Evolutionary conservation across 164 flowering plant genomes (phyloP).

Genomic region (Magnolia kwangsiensis): DNA sequence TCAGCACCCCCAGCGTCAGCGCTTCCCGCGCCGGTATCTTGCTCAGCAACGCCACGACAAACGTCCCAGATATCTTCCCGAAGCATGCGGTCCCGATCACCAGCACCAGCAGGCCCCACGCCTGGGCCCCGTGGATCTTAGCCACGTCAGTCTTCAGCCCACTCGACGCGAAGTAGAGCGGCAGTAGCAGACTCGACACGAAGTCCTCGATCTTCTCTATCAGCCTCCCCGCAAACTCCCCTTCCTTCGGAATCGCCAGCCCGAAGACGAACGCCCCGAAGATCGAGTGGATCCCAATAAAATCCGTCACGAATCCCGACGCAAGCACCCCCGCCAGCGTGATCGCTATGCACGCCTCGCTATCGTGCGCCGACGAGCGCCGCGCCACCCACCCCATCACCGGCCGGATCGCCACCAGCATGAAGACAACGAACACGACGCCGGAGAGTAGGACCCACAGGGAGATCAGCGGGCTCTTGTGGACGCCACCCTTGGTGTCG

Average conservation of each 20-base stretch:
- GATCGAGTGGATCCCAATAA: slow-evolving; percentile 45
- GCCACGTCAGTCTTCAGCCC: slow-evolving; percentile 45
- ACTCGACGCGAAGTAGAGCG: slow-evolving; percentile 47
- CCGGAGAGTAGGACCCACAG: slow-evolving; percentile 42
- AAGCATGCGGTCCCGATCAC: slow-evolving; percentile 38
- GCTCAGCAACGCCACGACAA: slow-evolving; percentile 34
- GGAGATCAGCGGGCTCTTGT: slow-evolving; percentile 21
- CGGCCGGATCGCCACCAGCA: slow-evolving; percentile 44
- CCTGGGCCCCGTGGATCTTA: slow-evolving; percentile 27
- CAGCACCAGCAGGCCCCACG: slow-evolving; percentile 44
- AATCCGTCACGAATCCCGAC: slow-evolving; percentile 40
- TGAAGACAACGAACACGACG: slow-evolving; percentile 45
- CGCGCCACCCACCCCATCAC: slow-evolving; percentile 45
- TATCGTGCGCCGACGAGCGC: slow-evolving; percentile 34
- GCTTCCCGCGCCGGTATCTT: slow-evolving; percentile 27
- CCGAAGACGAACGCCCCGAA: slow-evolving; percentile 54
- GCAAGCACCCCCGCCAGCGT: slow-evolving; percentile 38
- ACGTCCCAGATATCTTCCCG: slow-evolving; percentile 62
- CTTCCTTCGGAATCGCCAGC: slow-evolving; percentile 36
- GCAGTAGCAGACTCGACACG: slow-evolving; percentile 38
- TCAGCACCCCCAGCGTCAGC: slow-evolving; percentile 29
- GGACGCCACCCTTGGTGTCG: slow-evolving; percentile 12
- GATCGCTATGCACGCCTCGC: slow-evolving; percentile 48
- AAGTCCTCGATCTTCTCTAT: slow-evolving; percentile 43
- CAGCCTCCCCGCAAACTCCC: slow-evolving; percentile 31